Evolutionary conservation across 768 basidiomycete species (phyloP).

Genomic region (Boletus pseudopeckii): DNA sequence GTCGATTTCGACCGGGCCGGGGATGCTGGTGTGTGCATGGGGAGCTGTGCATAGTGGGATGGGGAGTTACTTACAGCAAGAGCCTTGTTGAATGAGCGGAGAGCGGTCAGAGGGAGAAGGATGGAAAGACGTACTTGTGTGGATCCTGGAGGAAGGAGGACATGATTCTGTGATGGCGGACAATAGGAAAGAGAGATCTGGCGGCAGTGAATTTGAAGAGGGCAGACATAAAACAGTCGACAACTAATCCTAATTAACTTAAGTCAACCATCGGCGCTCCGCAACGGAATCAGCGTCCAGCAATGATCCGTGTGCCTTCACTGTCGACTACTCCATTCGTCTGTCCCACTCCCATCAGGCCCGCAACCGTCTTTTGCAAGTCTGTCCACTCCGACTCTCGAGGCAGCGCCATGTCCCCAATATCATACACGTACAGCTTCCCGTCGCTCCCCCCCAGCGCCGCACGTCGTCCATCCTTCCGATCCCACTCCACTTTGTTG

Average conservation of each 20-base stretch:
- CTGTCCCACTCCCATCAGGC: conserved; percentile 54
- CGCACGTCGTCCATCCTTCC: conserved; percentile 85
- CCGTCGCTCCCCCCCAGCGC: conserved; percentile 93
- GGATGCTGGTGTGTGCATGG: conserved; percentile 41
- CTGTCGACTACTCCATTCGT: conserved; percentile 34
- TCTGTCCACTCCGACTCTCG: conserved; percentile 93
- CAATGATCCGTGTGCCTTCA: conserved; percentile 31
- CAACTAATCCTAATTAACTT: too few species aligned
- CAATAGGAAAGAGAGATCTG: neutral
- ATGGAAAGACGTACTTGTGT: conserved; percentile 43
- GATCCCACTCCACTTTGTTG: conserved; percentile 96
- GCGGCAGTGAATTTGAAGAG: neutral
- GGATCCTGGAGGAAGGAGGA: conserved; percentile 35
- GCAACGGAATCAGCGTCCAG: conserved; percentile 32
- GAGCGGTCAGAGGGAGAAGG: conserved; percentile 22
- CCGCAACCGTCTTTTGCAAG: conserved; percentile 80
- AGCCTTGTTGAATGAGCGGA: conserved; percentile 35
- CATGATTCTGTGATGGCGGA: conserved; percentile 12
- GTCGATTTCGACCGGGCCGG: conserved; percentile 61
- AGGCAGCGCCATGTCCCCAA: conserved; percentile 86
- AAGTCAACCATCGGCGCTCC: conserved; percentile 3
- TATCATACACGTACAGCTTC: conserved; percentile 88
- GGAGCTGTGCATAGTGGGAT: neutral
- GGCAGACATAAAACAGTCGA: neutral
- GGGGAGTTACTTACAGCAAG: conserved; percentile 38